A percentile compares a stretch with the other conserved stretches of the same genome.
Conservation (phyloP, 1,284 basidiomycete species). For the Cryptococcus hybrid region DNA sequence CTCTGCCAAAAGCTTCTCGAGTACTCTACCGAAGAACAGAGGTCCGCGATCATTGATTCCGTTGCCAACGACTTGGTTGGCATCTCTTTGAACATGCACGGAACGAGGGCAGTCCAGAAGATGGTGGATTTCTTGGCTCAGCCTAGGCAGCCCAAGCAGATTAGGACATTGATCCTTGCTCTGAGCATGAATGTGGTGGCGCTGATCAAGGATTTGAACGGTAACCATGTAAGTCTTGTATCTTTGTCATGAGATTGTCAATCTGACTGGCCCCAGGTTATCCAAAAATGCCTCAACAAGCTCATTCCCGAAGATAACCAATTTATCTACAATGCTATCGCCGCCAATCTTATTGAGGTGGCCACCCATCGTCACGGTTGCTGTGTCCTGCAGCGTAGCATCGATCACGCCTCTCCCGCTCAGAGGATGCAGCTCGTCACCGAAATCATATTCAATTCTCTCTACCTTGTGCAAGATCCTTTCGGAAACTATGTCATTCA, state of each 20-base stretch:
- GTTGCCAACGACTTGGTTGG: conserved; percentile 96
- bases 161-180: conserved; percentile 95
- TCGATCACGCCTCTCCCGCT: conserved; percentile 85
- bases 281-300: conserved; percentile 99
- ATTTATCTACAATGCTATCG: conserved; percentile 99
- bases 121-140: conserved; percentile 99
- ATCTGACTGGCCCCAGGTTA: conserved; percentile 52
- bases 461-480: conserved; percentile 97
- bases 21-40: conserved; percentile 96
- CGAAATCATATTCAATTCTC: conserved; percentile 97
- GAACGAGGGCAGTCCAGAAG: conserved; percentile 98
- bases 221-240: conserved; percentile 77
- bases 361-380: conserved; percentile 99
- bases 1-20: conserved; percentile 98
- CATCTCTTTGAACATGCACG: conserved; percentile 99
- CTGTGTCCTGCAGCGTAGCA: conserved; percentile 97
- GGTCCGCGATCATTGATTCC: conserved; percentile 95
- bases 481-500: conserved; percentile 67
- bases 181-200: conserved; percentile 97
- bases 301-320: conserved; percentile 97
- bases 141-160: conserved; percentile 80
- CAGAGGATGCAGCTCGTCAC: conserved; percentile 96
- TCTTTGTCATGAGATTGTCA: neutral
- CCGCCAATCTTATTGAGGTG: conserved; percentile 97
- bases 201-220: conserved; percentile 99